Conservation (phyloP, 2,329 filamentous ascomycete species). For the Colletotrichum sp. region DNA sequence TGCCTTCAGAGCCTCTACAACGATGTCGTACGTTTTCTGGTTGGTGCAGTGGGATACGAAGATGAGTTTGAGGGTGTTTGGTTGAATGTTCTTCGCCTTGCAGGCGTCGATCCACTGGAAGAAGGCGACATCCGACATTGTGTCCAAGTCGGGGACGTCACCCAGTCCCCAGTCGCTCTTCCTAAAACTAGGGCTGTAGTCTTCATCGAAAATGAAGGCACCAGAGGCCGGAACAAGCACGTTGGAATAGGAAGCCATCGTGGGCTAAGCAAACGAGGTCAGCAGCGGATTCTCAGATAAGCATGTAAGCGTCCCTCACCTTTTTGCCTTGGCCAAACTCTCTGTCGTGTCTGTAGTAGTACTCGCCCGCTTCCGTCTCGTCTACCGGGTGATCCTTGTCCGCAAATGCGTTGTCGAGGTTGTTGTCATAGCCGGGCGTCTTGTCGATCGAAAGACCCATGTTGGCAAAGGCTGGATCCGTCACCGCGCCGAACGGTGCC, state of each 20-base stretch:
- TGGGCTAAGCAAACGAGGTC: background rate
- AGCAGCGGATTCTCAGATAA: background rate
- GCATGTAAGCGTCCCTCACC: background rate
- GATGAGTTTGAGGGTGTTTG: background rate
- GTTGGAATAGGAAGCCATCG: background rate
- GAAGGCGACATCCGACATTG: background rate
- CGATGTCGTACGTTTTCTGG: background rate
- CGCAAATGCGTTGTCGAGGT: background rate
- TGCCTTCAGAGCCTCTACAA: background rate
- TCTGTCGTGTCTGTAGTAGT: background rate
- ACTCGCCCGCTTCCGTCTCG: background rate
- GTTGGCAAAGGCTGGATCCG: accelerated
- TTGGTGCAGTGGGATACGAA: background rate
- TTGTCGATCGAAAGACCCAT: background rate
- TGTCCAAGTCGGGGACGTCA: background rate
- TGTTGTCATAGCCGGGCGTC: background rate
- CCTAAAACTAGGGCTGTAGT: background rate
- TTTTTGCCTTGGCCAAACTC: background rate
- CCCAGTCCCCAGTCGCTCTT: background rate
- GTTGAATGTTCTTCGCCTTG: background rate
- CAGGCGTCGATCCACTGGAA: background rate
- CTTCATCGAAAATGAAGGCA: background rate
- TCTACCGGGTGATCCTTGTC: background rate
- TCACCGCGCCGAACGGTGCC: background rate
- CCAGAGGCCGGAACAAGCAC: background rate